phyloP scores from a whole-genome alignment of 345 rosid species.

The Heritiera littoralis region DNA sequence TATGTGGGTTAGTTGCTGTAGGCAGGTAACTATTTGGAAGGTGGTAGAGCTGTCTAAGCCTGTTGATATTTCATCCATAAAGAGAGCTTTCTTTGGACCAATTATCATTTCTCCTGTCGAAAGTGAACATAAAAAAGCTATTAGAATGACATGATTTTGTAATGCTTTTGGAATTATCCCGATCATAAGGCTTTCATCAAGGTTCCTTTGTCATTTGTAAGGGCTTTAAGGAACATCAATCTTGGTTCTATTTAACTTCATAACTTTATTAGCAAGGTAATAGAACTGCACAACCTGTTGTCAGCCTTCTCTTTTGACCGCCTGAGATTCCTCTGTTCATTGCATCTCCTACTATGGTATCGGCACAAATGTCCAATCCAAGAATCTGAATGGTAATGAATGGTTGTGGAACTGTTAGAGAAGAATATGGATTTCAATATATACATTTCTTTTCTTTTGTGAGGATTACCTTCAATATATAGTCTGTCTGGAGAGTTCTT shows the following conservation, averaged over 20 bases:
- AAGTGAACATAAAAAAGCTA: constrained; percentile 17
- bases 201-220: neutral
- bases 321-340: constrained; percentile 72
- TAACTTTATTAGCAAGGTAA: constrained; percentile 5
- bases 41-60: constrained; percentile 81
- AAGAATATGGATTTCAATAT: neutral
- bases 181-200: neutral
- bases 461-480: constrained; percentile 47
- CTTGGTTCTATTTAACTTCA: neutral
- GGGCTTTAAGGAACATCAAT: neutral
- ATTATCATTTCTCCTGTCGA: constrained; percentile 66
- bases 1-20: constrained; percentile 67
- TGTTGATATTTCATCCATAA: constrained; percentile 81
- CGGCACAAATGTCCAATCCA: constrained; percentile 68
- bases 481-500: constrained; percentile 56
- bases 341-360: constrained; percentile 68
- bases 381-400: constrained; percentile 43
- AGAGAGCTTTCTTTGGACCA: constrained; percentile 66
- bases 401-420: neutral
- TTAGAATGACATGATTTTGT: neutral
- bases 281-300: constrained; percentile 41
- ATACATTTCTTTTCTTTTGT: neutral
- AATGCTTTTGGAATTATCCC: neutral
- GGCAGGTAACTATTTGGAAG: constrained; percentile 62
- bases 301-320: constrained; percentile 51